phyloP scores from a whole-genome alignment of 129 eudicot genomes.

The Lactuca sativa region DNA sequence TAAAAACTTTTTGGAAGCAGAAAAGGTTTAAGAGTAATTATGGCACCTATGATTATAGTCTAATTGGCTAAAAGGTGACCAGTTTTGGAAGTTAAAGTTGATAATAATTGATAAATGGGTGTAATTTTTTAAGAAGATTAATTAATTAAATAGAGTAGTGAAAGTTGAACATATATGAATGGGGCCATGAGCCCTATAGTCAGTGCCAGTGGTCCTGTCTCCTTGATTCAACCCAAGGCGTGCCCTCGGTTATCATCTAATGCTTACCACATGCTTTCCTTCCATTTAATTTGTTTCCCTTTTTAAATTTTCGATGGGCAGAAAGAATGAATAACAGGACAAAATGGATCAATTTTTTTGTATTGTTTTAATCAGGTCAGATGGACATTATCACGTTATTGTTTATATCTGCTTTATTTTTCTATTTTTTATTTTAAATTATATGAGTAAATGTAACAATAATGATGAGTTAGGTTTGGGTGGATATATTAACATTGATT shows the following conservation, averaged over 20 bases:
- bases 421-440: background rate
- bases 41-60: slow-evolving; percentile 41
- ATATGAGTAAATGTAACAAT: too few relatives aligned
- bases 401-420: background rate
- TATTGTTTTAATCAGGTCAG: background rate
- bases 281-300: slow-evolving; percentile 11
- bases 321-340: background rate
- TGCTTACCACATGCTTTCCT: slow-evolving; percentile 61
- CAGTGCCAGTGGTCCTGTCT: slow-evolving; percentile 66
- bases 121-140: background rate
- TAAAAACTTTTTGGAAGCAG: slow-evolving; percentile 2
- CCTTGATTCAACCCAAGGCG: slow-evolving; percentile 82
- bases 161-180: slow-evolving; percentile 25
- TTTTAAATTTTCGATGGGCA: background rate
- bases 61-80: slow-evolving; percentile 3
- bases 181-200: slow-evolving; percentile 38
- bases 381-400: background rate
- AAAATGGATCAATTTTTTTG: background rate
- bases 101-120: background rate
- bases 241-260: slow-evolving; percentile 68
- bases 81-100: slow-evolving; percentile 12
- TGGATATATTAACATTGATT: too few relatives aligned
- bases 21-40: slow-evolving; percentile 34
- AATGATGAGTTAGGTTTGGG: too few relatives aligned
- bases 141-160: background rate